Evolutionary conservation across 2,329 filamentous ascomycete species (phyloP), one percentile per base, ranked within the genome.

Genomic region (Didymella pinodella): DNA sequence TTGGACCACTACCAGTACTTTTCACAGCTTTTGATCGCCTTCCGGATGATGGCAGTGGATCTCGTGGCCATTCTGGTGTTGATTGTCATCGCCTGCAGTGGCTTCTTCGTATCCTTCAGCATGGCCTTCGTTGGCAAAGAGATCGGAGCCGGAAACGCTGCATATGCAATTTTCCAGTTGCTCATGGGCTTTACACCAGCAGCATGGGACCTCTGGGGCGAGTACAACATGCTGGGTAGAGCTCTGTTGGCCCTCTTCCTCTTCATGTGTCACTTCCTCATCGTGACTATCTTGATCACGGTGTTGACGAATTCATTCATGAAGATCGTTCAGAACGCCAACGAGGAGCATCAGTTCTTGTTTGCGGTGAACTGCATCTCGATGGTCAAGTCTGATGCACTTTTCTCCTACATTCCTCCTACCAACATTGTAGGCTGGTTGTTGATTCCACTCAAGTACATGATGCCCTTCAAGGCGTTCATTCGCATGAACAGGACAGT

Each of bases 221-320:
- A 72, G 74, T 96, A 95, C 75, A 95, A 94, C 70, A 80, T 87
- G 62, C 80, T 97, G 26, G 94, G 93, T 10, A 91, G 89, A 71
- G 80, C 84, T 1, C 83, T 97, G 38, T 80, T 97, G 75, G 88
- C 88, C 2, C 76, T 96, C 10, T 97, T 97, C 74, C 83, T 98
- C 38, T 93, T 96, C 75, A 95, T 97, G 64, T 96, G 92, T 80
- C 94, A 98, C 78, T 98, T 97, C 73, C 85, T 97, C 52, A 90
- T 97, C 31, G 90, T 97, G 49, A 97, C 94, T 0, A 96, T 98
- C 51, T 82, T 98, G 32, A 94, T 98, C 68, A 96, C 93, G 0
- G 94, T 98, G n/a, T 78, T 98, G 62, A 96, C 93, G 5, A 97
- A 97, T 73, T 96, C 92, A 0, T 98, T 97, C 80, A 96, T 96